A percentile compares a stretch with the other conserved stretches of the same genome.
Evolutionary conservation across 495 filamentous ascomycete species (phyloP).

Genomic region (Cudoniella acicularis): DNA sequence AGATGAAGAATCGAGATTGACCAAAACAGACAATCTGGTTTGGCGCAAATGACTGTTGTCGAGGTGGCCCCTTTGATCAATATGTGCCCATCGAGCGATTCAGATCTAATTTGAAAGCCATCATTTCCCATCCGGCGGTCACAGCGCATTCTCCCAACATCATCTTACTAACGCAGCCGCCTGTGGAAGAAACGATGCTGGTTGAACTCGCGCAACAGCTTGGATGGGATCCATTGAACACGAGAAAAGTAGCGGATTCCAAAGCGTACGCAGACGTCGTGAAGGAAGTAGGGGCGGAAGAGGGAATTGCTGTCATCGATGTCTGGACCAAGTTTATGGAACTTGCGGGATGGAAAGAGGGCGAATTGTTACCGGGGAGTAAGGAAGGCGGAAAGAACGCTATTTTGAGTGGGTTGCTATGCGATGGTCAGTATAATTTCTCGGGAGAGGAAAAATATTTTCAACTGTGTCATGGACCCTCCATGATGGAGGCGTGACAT

Average conservation of each 20-base stretch:
- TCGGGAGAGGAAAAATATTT: neutral
- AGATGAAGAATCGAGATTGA: too few species aligned
- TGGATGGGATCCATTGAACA: slow-evolving; percentile 28
- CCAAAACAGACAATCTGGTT: slow-evolving; percentile 67
- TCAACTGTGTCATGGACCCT: neutral
- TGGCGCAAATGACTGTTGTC: slow-evolving; percentile 63
- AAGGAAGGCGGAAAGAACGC: slow-evolving; percentile 44
- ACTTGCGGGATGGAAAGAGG: slow-evolving; percentile 51
- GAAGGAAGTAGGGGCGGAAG: slow-evolving; percentile 47
- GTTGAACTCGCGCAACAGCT: slow-evolving; percentile 20
- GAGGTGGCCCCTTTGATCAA: slow-evolving; percentile 33
- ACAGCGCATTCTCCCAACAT: slow-evolving; percentile 54
- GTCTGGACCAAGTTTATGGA: slow-evolving; percentile 60
- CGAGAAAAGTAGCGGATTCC: slow-evolving; percentile 49
- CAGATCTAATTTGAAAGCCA: slow-evolving; percentile 51
- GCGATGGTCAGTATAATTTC: slow-evolving; percentile 50
- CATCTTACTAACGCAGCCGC: slow-evolving; percentile 62
- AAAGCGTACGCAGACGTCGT: slow-evolving; percentile 57
- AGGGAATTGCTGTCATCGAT: slow-evolving; percentile 54
- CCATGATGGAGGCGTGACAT: too few species aligned
- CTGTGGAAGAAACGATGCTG: slow-evolving; percentile 58
- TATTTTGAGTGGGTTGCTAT: slow-evolving; percentile 32
- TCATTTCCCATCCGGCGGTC: slow-evolving; percentile 53
- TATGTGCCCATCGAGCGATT: slow-evolving; percentile 58
- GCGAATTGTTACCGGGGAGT: slow-evolving; percentile 48